Base-by-base conservation (phyloP, 163 green algal genomes). In the Volvox carteri region DNA sequence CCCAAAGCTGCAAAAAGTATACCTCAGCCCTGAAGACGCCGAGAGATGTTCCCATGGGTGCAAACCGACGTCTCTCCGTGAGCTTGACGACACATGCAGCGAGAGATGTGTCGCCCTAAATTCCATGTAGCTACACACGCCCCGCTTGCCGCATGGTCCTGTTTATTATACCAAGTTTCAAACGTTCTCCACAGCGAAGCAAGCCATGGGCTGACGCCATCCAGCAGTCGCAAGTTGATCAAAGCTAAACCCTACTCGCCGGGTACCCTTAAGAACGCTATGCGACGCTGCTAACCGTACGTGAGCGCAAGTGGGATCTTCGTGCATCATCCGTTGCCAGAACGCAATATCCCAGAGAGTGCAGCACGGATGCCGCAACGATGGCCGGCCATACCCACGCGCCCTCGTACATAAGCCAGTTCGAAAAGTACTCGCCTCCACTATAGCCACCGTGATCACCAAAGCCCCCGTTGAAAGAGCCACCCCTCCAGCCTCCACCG, bases 391-490 rank as follows among this genome's bases (percentile, higher is more conserved):
- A 86, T 4, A 86, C 6, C 78, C 78, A 86, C 0, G 54, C 41
- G 1, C 62, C 42, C 30, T 86, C 78, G 37, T 86, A 86, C 41
- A 67, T 28, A 0, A 56, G n/a, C 60, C 78, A 77, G 41, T 86
- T 76, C 1, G 30, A 62, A 19, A 86, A 86, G 2, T 33, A 76
- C 28, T 86, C 78, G 3, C 78, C 78, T 35, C 78, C 78, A 39
- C 78, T 86, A 30, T 86, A 86, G 1, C 58, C 60, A 21, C 78
- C 62, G 21, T 74, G 62, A 39, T 86, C 78, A n/a, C 78, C 78
- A 46, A 76, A 74, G 7, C 78, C 78, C 12, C 78, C 78, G n/a
- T 86, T 86, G n/a, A 74, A 76, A 28, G 35, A 67, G 41, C 60
- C 60, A 30, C 78, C 78, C 30, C 42, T 58, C 54, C 78, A 77